Conservation (phyloP, 164 flowering plant species). For the Vitis amurensis region DNA sequence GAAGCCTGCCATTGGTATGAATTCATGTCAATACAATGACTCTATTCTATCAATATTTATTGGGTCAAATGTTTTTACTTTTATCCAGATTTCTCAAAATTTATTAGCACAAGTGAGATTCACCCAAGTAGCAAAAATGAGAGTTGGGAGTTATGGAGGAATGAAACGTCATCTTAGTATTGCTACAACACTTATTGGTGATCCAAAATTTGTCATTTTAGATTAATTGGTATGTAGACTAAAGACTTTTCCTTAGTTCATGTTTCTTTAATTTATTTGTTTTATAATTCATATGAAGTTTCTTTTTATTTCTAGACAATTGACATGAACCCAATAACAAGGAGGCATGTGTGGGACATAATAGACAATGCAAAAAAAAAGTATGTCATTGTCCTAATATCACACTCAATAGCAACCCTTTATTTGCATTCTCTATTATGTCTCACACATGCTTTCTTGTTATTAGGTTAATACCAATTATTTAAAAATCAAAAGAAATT, state of each 20-base stretch:
- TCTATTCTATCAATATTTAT: too few relatives aligned
- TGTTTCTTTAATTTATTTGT: neutral
- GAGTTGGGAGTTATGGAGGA: constrained; percentile 96
- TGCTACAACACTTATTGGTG: constrained; percentile 72
- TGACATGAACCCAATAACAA: constrained; percentile 92
- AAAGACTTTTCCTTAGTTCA: neutral
- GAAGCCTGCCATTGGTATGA: constrained; percentile 29
- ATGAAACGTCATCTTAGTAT: constrained; percentile 92
- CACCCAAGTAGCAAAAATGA: constrained; percentile 56
- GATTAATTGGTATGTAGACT: constrained; percentile 63
- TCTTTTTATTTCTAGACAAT: constrained; percentile 69
- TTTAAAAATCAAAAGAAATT: constrained; percentile 43
- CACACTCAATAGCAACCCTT: constrained; percentile 55
- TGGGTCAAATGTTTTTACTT: neutral
- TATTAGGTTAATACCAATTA: constrained; percentile 97
- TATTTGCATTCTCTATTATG: constrained; percentile 86
- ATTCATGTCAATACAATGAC: neutral
- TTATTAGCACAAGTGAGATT: constrained; percentile 79
- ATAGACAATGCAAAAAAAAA: too few relatives aligned
- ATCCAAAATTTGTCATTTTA: constrained; percentile 67
- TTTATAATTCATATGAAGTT: neutral
- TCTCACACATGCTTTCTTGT: constrained; percentile 97
- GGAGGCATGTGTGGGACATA: constrained; percentile 85
- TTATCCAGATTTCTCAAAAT: constrained; percentile 52
- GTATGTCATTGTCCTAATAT: too few relatives aligned